These are phyloP conservation scores for Cytospora chrysosperma DNA, from an alignment of 2,329 filamentous ascomycete genomes.

Conservation along the genomic window DNA sequence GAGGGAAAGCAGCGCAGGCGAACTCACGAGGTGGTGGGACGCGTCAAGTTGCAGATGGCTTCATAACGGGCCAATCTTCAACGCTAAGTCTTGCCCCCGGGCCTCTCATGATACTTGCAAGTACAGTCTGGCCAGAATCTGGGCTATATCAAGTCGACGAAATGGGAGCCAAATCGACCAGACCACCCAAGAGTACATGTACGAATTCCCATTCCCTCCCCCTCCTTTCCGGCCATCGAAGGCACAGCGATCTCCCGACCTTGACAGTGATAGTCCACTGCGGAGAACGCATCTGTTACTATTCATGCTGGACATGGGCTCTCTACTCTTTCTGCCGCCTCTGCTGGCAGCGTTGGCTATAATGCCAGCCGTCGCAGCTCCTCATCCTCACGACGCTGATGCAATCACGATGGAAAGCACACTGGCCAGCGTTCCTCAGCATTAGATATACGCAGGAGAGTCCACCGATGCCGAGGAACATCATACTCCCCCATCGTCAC, in stretches of 20 bases:
- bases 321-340: neutral
- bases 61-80: neutral
- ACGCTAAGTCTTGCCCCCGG: neutral
- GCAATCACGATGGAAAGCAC: neutral
- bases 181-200: neutral
- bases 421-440: neutral
- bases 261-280: neutral
- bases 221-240: neutral
- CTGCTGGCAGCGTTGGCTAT: neutral
- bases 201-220: neutral
- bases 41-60: neutral
- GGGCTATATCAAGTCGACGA: neutral
- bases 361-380: neutral
- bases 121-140: neutral
- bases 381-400: neutral
- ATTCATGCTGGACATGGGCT: neutral
- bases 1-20: neutral
- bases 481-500: neutral
- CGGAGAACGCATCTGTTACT: neutral
- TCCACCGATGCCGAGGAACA: neutral
- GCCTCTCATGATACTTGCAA: neutral
- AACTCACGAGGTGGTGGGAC: neutral
- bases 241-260: neutral
- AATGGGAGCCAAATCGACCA: neutral
- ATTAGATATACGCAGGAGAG: neutral